A percentile compares a stretch with the other conserved stretches of the same genome.
phyloP scores from a whole-genome alignment of 1,139 yeast species.

The Nakaseomyces bracarensis region DNA sequence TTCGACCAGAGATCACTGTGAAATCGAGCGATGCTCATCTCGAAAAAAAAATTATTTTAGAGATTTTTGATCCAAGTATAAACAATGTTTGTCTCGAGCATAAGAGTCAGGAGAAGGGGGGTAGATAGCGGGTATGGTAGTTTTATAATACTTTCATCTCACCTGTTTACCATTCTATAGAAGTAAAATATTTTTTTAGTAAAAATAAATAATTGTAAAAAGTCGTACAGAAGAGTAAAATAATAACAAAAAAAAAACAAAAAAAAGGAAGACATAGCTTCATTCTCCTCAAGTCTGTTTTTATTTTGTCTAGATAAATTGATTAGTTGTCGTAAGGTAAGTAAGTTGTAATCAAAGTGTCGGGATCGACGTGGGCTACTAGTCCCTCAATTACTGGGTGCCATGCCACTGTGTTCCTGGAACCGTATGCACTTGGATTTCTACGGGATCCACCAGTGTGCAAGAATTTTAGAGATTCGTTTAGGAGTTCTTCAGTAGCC shows the following conservation, averaged over 20 bases:
- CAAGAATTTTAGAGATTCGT: slow-evolving; percentile 27
- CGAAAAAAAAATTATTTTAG: no score
- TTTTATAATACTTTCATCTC: no score
- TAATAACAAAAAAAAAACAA: not conserved
- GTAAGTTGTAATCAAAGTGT: slow-evolving; percentile 23
- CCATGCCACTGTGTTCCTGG: slow-evolving; percentile 23
- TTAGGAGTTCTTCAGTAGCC: slow-evolving; percentile 20
- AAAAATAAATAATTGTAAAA: not conserved
- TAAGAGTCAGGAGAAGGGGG: no score
- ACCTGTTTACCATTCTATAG: not conserved
- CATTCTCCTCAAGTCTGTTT: no score
- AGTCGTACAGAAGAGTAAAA: no score
- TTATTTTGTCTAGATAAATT: not conserved
- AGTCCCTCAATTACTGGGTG: slow-evolving; percentile 24
- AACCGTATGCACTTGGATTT: slow-evolving; percentile 22
- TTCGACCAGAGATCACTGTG: no score
- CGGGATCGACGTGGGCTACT: slow-evolving; percentile 26
- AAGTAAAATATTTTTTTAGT: not conserved
- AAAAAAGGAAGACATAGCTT: no score
- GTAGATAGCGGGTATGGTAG: not conserved
- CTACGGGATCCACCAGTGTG: slow-evolving; percentile 29
- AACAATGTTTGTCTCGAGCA: not conserved
- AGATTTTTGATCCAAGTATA: not conserved
- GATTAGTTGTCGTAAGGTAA: slow-evolving; percentile 15
- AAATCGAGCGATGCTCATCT: slow-evolving; percentile 3